Evolutionary conservation across 2,329 filamentous ascomycete genomes (phyloP), one percentile per base, ranked within the genome.

Genomic region (Aureobasidium pullulans): DNA sequence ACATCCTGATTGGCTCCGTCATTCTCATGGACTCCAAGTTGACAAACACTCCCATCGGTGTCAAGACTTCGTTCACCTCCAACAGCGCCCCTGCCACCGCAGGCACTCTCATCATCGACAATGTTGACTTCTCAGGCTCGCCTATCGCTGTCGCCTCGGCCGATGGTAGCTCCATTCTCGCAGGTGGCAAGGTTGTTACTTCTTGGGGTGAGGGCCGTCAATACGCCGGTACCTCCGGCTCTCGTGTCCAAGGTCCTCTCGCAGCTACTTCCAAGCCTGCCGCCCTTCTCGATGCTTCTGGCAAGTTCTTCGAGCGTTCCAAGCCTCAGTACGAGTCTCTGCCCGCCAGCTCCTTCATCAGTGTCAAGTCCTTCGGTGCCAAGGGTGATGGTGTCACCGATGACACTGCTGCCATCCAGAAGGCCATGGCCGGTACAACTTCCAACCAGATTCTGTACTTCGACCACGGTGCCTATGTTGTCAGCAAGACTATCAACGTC

Each of bases 311-410:
- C 70, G 88, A 90, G 64, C 87, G 88, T 65, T 87, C 85, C 72
- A 96, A 94, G 81, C 94, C 94, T 13, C 89, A 96, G 72, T 99
- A 97, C 70, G 83, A 88, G 69, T 76, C 77, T 43, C 74, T 89
- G 2, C 73, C 84, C 3, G 82, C 79, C n/a, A 81, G 78, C 61
- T 82, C 81, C 36, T 96, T 99, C 69, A 75, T 95, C 67, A 93
- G 88, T 65, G 88, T 94, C 76, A 96, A 93, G 77, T 78, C 83
- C 48, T 64, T 60, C 23, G 93, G 94, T 61, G 92, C 90, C 68
- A 89, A 85, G 76, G 94, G 94, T 68, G 93, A 99, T 68, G 94
- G 93, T 54, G 73, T 77, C 29, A 89, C 90, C 0, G 93, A 97
- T 67, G 94, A 97, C 69, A 96, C 93, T 15, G 83, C 81, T 6